phyloP scores from a whole-genome alignment of 2,329 filamentous ascomycete genomes.

The Fusarium sp. region DNA sequence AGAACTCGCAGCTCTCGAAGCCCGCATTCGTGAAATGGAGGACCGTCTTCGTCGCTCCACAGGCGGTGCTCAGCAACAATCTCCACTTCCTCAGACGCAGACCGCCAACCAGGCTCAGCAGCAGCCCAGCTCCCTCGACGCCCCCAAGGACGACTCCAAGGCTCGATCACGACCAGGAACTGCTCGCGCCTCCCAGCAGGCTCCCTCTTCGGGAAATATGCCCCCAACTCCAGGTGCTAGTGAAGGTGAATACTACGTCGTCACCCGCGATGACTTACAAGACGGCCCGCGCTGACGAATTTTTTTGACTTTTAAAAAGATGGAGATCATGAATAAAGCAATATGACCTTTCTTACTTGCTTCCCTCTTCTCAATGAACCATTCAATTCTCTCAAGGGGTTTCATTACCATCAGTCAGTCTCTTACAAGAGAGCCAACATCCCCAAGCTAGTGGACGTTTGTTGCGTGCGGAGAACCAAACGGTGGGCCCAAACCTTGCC shows the following conservation, averaged over 20 bases:
- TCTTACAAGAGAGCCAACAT: constrained; percentile 25
- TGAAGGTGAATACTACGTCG: constrained; percentile 70
- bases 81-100: constrained; percentile 38
- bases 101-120: constrained; percentile 33
- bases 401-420: constrained; percentile 12
- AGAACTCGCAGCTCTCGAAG: constrained; percentile 89
- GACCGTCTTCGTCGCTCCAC: constrained; percentile 70
- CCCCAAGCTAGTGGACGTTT: constrained; percentile 28
- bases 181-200: constrained; percentile 63
- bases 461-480: constrained; percentile 24
- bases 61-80: constrained; percentile 34
- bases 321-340: constrained; percentile 54
- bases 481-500: constrained; percentile 3
- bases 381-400: constrained; percentile 29
- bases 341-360: constrained; percentile 18
- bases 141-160: constrained; percentile 52
- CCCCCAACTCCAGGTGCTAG: constrained; percentile 71
- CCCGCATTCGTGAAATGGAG: constrained; percentile 86
- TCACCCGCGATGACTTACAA: constrained; percentile 49
- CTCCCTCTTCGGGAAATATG: constrained; percentile 68
- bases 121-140: constrained; percentile 35
- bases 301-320: constrained; percentile 50
- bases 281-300: constrained; percentile 51
- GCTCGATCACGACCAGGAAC: constrained; percentile 67
- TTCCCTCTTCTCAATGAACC: constrained; percentile 11